Evolutionary conservation across 2,329 filamentous ascomycete genomes (phyloP).

Genomic region (Graphium sp.): DNA sequence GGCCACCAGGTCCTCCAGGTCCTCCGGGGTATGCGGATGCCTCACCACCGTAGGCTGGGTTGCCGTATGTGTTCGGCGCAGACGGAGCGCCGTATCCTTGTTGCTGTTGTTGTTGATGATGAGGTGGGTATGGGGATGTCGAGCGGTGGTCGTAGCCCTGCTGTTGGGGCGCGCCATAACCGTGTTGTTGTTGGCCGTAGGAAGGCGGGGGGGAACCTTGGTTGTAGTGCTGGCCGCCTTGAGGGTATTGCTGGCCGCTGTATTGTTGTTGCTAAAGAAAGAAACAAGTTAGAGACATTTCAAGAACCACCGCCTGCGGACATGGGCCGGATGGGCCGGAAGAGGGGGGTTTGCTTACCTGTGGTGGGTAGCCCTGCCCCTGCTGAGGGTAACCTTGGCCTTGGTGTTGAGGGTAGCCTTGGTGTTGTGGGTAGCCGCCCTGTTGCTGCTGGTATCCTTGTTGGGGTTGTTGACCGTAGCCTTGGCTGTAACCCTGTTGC

Average conservation of each 20-base stretch:
- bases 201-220: conserved; percentile 5
- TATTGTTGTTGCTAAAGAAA: conserved; percentile 3
- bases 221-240: background rate
- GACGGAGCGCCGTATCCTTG: conserved; percentile 7
- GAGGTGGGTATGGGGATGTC: conserved; percentile 7
- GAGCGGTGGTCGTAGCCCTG: conserved; percentile 9
- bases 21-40: conserved; percentile 10
- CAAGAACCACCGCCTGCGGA: no score
- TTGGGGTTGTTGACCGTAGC: background rate
- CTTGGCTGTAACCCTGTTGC: background rate
- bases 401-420: conserved; percentile 9
- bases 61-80: conserved; percentile 11
- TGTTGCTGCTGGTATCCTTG: conserved; percentile 5
- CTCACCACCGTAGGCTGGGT: conserved; percentile 7
- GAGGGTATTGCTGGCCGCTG: conserved; percentile 3
- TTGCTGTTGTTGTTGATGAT: conserved; percentile 10
- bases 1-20: conserved; percentile 11
- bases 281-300: no score
- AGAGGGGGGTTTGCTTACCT: conserved; percentile 10
- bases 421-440: conserved; percentile 7
- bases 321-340: background rate
- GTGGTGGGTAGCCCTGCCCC: conserved; percentile 7
- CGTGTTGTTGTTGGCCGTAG: conserved; percentile 7
- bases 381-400: conserved; percentile 10
- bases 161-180: conserved; percentile 9